A percentile compares a stretch with the other conserved stretches of the same genome.
Evolutionary conservation across 2,329 filamentous ascomycete species (phyloP).

Genomic region (Blumeriella jaapii): DNA sequence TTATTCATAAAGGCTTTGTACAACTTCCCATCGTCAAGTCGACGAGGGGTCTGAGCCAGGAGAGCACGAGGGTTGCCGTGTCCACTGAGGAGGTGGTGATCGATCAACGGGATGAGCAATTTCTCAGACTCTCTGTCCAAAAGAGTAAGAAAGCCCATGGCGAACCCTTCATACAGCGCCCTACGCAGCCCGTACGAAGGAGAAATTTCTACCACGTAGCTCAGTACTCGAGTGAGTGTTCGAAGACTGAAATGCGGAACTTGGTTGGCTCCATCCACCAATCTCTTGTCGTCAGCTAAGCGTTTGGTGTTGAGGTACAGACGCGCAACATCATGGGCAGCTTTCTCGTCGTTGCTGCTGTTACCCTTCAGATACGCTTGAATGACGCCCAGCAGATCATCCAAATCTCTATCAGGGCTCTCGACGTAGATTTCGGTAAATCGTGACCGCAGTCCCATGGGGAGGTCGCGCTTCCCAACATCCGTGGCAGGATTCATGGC

Average conservation of each 20-base stretch:
- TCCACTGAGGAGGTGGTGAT: constrained; percentile 65
- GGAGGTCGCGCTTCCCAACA: constrained; percentile 88
- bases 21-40: constrained; percentile 61
- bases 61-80: constrained; percentile 60
- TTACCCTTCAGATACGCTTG: constrained; percentile 72
- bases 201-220: constrained; percentile 76
- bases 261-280: constrained; percentile 92
- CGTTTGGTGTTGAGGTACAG: constrained; percentile 83
- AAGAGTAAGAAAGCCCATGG: constrained; percentile 93
- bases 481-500: constrained; percentile 99
- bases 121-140: constrained; percentile 73
- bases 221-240: constrained; percentile 80
- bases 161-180: constrained; percentile 87
- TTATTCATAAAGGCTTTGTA: constrained; percentile 71
- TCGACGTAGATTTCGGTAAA: constrained; percentile 95
- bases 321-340: constrained; percentile 69
- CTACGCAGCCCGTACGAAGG: constrained; percentile 75
- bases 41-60: constrained; percentile 64
- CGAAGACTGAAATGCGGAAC: constrained; percentile 94
- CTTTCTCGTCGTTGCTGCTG: constrained; percentile 58
- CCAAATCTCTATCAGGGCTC: constrained; percentile 75
- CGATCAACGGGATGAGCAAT: constrained; percentile 66
- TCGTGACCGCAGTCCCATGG: constrained; percentile 74
- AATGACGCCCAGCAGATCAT: constrained; percentile 80
- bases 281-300: constrained; percentile 65